phyloP scores from a whole-genome alignment of 345 rosid genomes.

The Euphorbia pulcherrima region DNA sequence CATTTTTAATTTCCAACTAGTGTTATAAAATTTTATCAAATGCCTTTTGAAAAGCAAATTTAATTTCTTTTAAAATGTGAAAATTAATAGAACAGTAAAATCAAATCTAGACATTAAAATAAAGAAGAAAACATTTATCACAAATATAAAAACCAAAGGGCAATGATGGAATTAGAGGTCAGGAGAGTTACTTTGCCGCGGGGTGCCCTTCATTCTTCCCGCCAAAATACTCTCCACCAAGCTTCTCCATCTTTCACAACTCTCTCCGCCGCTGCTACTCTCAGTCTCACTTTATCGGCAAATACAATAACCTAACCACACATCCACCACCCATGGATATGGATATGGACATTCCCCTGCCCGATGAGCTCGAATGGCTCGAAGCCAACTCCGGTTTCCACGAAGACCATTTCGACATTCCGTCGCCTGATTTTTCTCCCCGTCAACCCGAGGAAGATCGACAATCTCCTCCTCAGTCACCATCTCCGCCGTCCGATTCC shows the following conservation, averaged over 20 bases:
- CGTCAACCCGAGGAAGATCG: conserved; percentile 27
- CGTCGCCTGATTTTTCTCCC: conserved; percentile 27
- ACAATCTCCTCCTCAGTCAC: conserved; percentile 21
- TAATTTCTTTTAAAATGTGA: no score
- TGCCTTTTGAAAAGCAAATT: no score
- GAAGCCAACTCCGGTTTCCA: conserved; percentile 54
- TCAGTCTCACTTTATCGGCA: neutral
- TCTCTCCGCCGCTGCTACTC: neutral
- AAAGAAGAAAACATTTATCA: no score
- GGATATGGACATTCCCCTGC: conserved; percentile 68
- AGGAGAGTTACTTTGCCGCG: conserved; percentile 8
- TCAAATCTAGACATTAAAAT: no score
- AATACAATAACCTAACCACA: neutral
- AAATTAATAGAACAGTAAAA: no score
- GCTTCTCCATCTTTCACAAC: neutral
- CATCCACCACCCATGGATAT: conserved; percentile 17
- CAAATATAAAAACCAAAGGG: no score
- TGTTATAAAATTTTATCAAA: no score
- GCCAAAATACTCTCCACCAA: conserved; percentile 8
- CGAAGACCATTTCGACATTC: conserved; percentile 44
- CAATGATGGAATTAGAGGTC: neutral
- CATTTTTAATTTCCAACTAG: no score
- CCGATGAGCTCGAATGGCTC: conserved; percentile 90
- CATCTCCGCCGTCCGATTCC: conserved; percentile 8
- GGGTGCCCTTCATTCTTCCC: conserved; percentile 12